These are phyloP conservation scores for Candida peoriensis DNA, from an alignment of 805 yeast species.

Conservation along the genomic window DNA sequence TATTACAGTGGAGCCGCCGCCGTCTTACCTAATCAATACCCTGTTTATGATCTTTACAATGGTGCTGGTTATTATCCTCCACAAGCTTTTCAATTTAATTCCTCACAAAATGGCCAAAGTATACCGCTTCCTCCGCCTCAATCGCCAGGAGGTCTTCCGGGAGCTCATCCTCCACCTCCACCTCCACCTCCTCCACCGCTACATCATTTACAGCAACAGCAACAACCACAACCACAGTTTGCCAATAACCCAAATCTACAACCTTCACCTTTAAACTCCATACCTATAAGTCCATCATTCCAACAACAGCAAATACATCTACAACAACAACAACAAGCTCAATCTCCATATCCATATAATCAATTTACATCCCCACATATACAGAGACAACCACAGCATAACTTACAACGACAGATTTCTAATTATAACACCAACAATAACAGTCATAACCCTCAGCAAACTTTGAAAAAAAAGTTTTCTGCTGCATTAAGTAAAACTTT, in stretches of 20 bases:
- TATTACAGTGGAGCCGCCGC: too few relatives aligned
- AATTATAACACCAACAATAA: not conserved
- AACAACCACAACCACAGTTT: not conserved
- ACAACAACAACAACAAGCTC: not conserved
- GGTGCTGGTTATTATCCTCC: too few relatives aligned
- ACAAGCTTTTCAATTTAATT: too few relatives aligned
- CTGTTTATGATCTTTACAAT: too few relatives aligned
- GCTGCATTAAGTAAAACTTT: not conserved
- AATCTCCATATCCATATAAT: not conserved
- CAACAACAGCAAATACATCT: not conserved
- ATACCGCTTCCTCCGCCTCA: too few relatives aligned
- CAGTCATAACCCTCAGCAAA: not conserved
- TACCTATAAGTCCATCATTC: not conserved
- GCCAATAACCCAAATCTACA: not conserved
- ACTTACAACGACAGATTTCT: not conserved
- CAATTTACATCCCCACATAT: not conserved
- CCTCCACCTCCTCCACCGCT: not conserved
- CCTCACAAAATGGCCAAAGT: too few relatives aligned
- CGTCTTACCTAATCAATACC: too few relatives aligned
- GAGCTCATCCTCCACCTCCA: too few relatives aligned
- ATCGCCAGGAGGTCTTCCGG: too few relatives aligned
- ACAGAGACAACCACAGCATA: not conserved
- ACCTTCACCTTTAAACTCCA: not conserved
- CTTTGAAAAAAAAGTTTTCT: slow-evolving; percentile 1
- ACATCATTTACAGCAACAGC: not conserved